These are phyloP conservation scores for Myriosclerotinia scirpicola DNA, from an alignment of 2,329 filamentous ascomycete genomes.

Conservation along the genomic window DNA sequence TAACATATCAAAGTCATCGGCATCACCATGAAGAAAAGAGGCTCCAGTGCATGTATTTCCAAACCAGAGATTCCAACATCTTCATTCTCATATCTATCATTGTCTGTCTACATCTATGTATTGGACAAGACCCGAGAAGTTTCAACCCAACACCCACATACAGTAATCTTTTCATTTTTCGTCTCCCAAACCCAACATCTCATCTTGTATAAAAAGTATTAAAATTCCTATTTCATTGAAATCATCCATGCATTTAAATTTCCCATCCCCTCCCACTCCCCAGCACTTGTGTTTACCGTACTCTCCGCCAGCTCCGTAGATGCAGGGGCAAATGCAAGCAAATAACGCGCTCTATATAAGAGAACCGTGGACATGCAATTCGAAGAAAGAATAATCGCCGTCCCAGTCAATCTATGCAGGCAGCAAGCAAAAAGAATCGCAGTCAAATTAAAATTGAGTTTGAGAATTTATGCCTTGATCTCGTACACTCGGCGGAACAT, in stretches of 20 bases:
- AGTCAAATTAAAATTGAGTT: constrained; percentile 12
- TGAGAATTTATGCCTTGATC: constrained; percentile 61
- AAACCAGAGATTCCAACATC: constrained; percentile 3
- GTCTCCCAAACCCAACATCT: not conserved
- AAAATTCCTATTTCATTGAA: constrained; percentile 7
- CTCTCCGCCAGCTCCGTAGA: not conserved
- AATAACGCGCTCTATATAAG: constrained; percentile 11
- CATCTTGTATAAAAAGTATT: constrained; percentile 7
- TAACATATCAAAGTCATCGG: not conserved
- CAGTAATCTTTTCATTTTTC: not conserved
- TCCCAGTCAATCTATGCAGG: constrained; percentile 13
- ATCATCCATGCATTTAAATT: constrained; percentile 10
- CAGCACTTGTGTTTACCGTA: constrained; percentile 1
- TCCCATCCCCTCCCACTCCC: not conserved
- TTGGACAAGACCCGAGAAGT: not conserved
- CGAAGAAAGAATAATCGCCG: not conserved
- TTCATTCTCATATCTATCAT: constrained; percentile 9
- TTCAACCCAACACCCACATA: not conserved
- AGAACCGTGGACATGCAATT: constrained; percentile 16
- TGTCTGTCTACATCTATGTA: constrained; percentile 7
- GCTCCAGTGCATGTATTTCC: not conserved
- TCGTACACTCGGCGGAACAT: constrained; percentile 82
- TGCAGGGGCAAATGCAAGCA: constrained; percentile 13
- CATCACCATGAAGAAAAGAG: not conserved
- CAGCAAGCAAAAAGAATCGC: constrained; percentile 4